Evolutionary conservation across 2,329 filamentous ascomycete genomes (phyloP).

Genomic region (Talaromyces sp.): DNA sequence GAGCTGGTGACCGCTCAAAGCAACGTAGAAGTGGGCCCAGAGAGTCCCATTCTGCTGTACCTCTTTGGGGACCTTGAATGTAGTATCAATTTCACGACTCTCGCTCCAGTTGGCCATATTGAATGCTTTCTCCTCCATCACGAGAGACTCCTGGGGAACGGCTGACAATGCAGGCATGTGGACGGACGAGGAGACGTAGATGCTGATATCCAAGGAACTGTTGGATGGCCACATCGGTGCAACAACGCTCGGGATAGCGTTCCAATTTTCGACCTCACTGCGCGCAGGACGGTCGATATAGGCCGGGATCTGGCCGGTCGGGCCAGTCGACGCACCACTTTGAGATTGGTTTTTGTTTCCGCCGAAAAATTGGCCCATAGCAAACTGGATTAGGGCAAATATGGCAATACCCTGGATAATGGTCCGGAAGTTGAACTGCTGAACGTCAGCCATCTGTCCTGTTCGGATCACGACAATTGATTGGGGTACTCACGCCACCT

Average conservation of each 20-base stretch:
- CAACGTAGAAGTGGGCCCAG: conserved; percentile 91
- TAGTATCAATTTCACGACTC: conserved; percentile 70
- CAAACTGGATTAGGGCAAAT: conserved; percentile 58
- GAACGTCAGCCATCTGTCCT: conserved; percentile 22
- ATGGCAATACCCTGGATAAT: conserved; percentile 56
- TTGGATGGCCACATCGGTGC: conserved; percentile 85
- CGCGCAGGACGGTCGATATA: conserved; percentile 62
- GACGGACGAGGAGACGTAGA: conserved; percentile 77
- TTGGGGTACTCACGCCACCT: conserved; percentile 18
- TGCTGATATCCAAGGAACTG: conserved; percentile 72
- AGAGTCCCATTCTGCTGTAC: conserved; percentile 92
- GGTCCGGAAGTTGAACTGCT: conserved; percentile 41
- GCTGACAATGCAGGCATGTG: conserved; percentile 62
- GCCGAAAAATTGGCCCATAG: conserved; percentile 55
- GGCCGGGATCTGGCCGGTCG: conserved; percentile 51
- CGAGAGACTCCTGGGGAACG: conserved; percentile 63
- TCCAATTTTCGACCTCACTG: conserved; percentile 33
- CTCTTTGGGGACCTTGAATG: conserved; percentile 69
- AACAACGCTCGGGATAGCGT: conserved; percentile 63
- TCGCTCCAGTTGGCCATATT: conserved; percentile 75
- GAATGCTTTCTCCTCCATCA: conserved; percentile 78
- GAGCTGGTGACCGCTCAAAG: conserved; percentile 67
- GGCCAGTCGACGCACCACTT: conserved; percentile 23
- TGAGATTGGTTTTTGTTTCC: conserved; percentile 37
- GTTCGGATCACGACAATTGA: background rate